Conservation (phyloP, 2,329 filamentous ascomycete genomes). For the Fusarium tuaranense region DNA sequence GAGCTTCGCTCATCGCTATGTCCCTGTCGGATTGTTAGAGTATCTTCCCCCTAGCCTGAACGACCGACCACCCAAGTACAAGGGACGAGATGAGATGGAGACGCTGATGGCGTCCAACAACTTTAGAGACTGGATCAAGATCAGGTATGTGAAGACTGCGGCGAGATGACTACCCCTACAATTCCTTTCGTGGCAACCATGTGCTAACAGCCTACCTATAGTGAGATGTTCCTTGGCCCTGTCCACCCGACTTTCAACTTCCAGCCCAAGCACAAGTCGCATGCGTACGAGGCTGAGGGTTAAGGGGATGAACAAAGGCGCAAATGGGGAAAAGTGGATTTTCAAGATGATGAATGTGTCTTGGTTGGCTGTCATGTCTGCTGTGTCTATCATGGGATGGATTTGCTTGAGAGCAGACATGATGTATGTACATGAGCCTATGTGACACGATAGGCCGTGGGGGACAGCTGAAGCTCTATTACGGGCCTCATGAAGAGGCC, state of each 20-base stretch:
- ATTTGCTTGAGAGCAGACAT: constrained; percentile 1
- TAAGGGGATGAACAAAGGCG: constrained; percentile 46
- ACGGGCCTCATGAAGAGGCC: not conserved
- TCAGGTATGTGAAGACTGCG: constrained; percentile 73
- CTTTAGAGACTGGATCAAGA: constrained; percentile 99
- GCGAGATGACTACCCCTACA: too few relatives aligned
- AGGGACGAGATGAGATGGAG: constrained; percentile 89
- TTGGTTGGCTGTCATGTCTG: constrained; percentile 10
- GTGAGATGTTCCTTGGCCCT: constrained; percentile 97
- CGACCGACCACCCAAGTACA: constrained; percentile 87
- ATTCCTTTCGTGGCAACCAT: too few relatives aligned
- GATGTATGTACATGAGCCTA: not conserved
- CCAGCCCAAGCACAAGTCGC: constrained; percentile 97
- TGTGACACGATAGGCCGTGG: not conserved
- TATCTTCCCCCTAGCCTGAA: constrained; percentile 89
- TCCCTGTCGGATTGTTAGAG: constrained; percentile 90
- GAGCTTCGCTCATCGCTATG: constrained; percentile 92
- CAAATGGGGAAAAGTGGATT: not conserved
- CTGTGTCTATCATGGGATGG: not conserved
- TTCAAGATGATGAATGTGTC: not conserved
- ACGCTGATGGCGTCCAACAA: constrained; percentile 91
- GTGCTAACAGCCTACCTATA: constrained; percentile 51
- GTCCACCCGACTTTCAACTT: constrained; percentile 93
- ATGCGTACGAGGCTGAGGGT: constrained; percentile 85
- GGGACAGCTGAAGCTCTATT: not conserved